Evolutionary conservation across 208 protist genomes (phyloP).

Genomic region (Strigomonas culicis): DNA sequence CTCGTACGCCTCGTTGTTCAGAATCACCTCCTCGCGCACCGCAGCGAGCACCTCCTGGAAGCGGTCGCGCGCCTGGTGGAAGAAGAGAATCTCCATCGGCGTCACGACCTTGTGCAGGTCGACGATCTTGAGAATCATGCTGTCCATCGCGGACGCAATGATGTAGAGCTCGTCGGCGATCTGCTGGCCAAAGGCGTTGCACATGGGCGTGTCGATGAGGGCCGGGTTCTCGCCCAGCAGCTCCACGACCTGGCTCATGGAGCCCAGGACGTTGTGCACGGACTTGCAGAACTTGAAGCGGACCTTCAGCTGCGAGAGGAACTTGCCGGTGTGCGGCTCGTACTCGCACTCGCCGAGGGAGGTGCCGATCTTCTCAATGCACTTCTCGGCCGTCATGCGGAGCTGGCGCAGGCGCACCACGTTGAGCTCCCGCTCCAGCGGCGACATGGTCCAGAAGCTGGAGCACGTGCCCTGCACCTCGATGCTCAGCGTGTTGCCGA

Average conservation of each 20-base stretch:
- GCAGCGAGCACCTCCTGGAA: slow-evolving; percentile 84
- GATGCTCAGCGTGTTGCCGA: slow-evolving; percentile 84
- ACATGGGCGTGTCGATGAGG: slow-evolving; percentile 77
- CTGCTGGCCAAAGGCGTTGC: slow-evolving; percentile 54
- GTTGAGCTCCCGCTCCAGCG: slow-evolving; percentile 84
- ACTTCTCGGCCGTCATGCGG: slow-evolving; percentile 63
- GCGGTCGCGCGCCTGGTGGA: slow-evolving; percentile 62
- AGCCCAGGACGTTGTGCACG: slow-evolving; percentile 77
- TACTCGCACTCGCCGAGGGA: slow-evolving; percentile 70
- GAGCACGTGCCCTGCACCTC: slow-evolving; percentile 76
- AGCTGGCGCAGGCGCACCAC: slow-evolving; percentile 82
- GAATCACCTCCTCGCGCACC: slow-evolving; percentile 84
- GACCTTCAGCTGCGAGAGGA: slow-evolving; percentile 47
- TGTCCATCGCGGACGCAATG: slow-evolving; percentile 86
- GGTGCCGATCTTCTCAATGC: slow-evolving; percentile 55
- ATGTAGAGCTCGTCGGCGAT: slow-evolving; percentile 76
- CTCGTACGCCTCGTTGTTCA: slow-evolving; percentile 90
- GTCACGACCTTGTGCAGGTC: slow-evolving; percentile 70
- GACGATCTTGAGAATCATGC: slow-evolving; percentile 88
- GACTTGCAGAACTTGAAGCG: slow-evolving; percentile 71
- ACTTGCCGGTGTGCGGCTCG: slow-evolving; percentile 77
- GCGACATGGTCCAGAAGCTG: slow-evolving; percentile 76
- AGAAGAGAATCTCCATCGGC: slow-evolving; percentile 68
- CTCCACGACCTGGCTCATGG: slow-evolving; percentile 79
- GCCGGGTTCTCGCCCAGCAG: slow-evolving; percentile 61